phyloP scores from a whole-genome alignment of 768 basidiomycete genomes.

The Lentinula edodes region DNA sequence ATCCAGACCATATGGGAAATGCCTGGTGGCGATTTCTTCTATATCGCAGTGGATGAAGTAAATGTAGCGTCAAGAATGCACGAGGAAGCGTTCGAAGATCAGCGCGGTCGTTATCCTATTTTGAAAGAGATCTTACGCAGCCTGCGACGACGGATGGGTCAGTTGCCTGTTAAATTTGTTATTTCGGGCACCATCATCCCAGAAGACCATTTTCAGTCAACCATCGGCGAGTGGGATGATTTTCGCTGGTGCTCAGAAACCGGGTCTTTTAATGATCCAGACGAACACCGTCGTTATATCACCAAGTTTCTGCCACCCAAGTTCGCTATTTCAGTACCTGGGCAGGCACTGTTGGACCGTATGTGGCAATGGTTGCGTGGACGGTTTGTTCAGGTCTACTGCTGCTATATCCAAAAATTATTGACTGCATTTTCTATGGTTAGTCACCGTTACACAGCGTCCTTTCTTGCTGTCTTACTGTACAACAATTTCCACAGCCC shows the following conservation, averaged over 20 bases:
- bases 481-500: background rate
- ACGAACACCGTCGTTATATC: constrained; percentile 1
- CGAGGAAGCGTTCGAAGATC: background rate
- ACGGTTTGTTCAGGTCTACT: background rate
- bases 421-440: background rate
- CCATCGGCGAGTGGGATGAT: constrained; percentile 1
- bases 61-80: background rate
- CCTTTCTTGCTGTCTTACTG: background rate
- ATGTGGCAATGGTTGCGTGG: constrained; percentile 13
- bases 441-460: background rate
- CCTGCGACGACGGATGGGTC: background rate
- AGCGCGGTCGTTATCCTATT: background rate
- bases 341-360: background rate
- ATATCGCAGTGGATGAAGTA: constrained; percentile 5
- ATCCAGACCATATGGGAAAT: background rate
- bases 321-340: background rate
- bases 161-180: background rate
- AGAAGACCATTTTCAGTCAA: background rate
- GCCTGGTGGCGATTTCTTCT: background rate
- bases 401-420: background rate
- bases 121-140: constrained; percentile 4
- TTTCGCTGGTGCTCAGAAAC: constrained; percentile 8
- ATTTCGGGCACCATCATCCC: constrained; percentile 4
- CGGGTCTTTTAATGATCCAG: constrained; percentile 3
- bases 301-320: constrained; percentile 3